These are phyloP conservation scores for Neoboletus magnificus DNA, from an alignment of 768 basidiomycete species.

Conservation along the genomic window DNA sequence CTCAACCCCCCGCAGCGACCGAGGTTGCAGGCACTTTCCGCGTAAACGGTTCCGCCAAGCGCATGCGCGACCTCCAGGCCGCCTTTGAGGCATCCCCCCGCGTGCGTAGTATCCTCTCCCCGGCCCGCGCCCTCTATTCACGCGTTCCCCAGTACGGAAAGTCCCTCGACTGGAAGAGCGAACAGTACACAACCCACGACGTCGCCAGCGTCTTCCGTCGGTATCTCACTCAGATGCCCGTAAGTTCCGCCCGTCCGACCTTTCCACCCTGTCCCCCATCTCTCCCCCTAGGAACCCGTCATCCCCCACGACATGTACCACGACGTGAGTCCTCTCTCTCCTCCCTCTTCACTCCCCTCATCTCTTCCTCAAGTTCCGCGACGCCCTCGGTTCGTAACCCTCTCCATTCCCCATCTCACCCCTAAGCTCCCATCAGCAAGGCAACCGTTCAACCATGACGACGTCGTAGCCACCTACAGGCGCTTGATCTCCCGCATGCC, in stretches of 20 bases:
- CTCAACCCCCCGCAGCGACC: slow-evolving; percentile 53
- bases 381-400: slow-evolving; percentile 58
- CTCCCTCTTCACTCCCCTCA: slow-evolving; percentile 6
- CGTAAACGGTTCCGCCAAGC: slow-evolving; percentile 90
- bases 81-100: slow-evolving; percentile 86
- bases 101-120: slow-evolving; percentile 42
- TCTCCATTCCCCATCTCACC: background rate
- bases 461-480: slow-evolving; percentile 78
- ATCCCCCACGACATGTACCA: slow-evolving; percentile 91
- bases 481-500: slow-evolving; percentile 82
- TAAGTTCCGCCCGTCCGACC: slow-evolving; percentile 40
- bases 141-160: slow-evolving; percentile 75
- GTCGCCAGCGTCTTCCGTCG: slow-evolving; percentile 94
- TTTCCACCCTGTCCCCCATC: background rate
- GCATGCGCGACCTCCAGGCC: slow-evolving; percentile 93
- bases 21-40: slow-evolving; percentile 93
- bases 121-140: background rate
- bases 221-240: slow-evolving; percentile 96
- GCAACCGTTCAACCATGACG: slow-evolving; percentile 63
- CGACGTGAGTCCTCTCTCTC: slow-evolving; percentile 51
- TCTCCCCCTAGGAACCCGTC: slow-evolving; percentile 73
- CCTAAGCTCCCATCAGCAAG: slow-evolving; percentile 46
- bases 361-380: slow-evolving; percentile 59
- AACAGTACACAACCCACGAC: slow-evolving; percentile 90
- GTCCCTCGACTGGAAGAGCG: slow-evolving; percentile 83